These are phyloP conservation scores for Floccularia luteovirens DNA, from an alignment of 768 basidiomycete species.

Conservation along the genomic window DNA sequence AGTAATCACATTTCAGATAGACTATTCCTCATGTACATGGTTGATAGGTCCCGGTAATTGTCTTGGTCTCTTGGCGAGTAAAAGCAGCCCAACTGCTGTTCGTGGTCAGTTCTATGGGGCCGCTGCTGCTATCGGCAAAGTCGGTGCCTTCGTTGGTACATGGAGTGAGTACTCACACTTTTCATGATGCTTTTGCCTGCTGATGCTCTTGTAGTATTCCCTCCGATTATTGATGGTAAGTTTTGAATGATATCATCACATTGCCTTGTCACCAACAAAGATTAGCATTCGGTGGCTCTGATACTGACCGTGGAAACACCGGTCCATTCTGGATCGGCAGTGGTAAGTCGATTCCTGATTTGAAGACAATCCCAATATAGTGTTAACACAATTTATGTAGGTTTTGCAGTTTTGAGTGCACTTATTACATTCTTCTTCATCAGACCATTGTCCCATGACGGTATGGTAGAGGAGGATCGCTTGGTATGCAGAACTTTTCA, in stretches of 20 bases:
- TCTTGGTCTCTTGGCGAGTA: constrained; percentile 78
- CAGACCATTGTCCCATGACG: constrained; percentile 64
- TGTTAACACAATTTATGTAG: no score
- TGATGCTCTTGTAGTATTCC: constrained; percentile 39
- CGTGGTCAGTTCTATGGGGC: constrained; percentile 83
- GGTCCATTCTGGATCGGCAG: constrained; percentile 89
- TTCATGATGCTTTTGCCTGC: background rate
- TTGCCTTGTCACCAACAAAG: no score
- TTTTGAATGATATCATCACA: no score
- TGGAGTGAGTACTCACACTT: constrained; percentile 46
- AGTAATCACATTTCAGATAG: background rate
- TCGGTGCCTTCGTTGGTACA: constrained; percentile 79
- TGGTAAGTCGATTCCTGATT: constrained; percentile 25
- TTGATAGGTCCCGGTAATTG: constrained; percentile 71
- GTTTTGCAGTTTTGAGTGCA: constrained; percentile 75
- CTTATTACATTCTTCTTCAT: constrained; percentile 67
- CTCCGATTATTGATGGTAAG: constrained; percentile 55
- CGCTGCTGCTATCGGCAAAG: constrained; percentile 81
- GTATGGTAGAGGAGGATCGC: constrained; percentile 72
- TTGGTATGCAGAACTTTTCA: constrained; percentile 29
- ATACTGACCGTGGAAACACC: constrained; percentile 53
- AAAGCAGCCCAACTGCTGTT: constrained; percentile 78
- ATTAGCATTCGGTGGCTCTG: constrained; percentile 54
- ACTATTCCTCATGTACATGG: constrained; percentile 2
- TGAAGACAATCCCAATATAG: background rate